phyloP scores from a whole-genome alignment of 2,329 filamentous ascomycete species.

The Eutypa lata region DNA sequence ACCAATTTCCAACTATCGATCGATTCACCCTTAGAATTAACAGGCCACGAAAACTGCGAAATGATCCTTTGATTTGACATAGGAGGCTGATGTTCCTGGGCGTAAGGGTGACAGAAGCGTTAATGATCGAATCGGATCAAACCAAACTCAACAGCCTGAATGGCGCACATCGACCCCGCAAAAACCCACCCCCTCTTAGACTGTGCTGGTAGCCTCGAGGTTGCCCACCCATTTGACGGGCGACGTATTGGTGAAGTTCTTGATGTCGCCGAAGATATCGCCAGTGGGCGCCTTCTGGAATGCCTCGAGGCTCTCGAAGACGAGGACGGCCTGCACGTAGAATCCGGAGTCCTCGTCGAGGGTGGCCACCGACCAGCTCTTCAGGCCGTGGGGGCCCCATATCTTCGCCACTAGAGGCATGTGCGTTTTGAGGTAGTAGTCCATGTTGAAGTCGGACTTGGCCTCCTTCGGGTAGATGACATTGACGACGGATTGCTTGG shows the following conservation, averaged over 20 bases:
- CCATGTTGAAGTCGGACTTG: slow-evolving; percentile 41
- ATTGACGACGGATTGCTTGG: slow-evolving; percentile 15
- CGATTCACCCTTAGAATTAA: too few species aligned
- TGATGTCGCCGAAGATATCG: slow-evolving; percentile 27
- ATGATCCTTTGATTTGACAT: too few species aligned
- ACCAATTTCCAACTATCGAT: too few species aligned
- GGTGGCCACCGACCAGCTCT: slow-evolving; percentile 30
- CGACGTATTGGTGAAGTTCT: slow-evolving; percentile 27
- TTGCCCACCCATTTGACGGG: slow-evolving; percentile 13
- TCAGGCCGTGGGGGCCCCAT: slow-evolving; percentile 39
- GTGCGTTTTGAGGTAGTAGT: slow-evolving; percentile 46
- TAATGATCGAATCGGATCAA: too few species aligned
- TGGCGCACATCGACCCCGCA: background rate
- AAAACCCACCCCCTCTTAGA: background rate
- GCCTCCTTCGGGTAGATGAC: slow-evolving; percentile 36
- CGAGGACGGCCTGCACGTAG: slow-evolving; percentile 26
- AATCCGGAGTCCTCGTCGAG: slow-evolving; percentile 19
- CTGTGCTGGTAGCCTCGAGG: background rate
- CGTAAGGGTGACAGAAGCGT: too few species aligned
- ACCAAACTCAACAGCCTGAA: too few species aligned
- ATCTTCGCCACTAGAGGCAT: slow-evolving; percentile 39
- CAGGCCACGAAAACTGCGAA: too few species aligned
- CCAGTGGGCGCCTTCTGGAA: slow-evolving; percentile 16
- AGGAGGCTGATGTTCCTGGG: too few species aligned
- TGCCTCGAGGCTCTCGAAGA: slow-evolving; percentile 25